These are phyloP conservation scores for Ogataea henricii DNA, from an alignment of 805 yeast species.

Conservation along the genomic window DNA sequence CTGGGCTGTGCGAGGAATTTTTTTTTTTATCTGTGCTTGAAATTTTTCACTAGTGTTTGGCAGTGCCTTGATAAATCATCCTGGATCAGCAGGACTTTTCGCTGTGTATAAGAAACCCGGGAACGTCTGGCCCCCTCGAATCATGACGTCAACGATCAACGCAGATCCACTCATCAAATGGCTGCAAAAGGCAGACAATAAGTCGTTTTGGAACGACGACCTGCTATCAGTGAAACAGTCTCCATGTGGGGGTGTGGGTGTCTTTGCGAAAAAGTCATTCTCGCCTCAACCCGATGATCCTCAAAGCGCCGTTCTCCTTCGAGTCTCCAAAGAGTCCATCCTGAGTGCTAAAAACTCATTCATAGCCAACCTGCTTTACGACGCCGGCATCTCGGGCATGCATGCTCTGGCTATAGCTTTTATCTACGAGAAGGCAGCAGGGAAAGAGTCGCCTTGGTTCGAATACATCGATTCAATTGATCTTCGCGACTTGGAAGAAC, in stretches of 20 bases:
- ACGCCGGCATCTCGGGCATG: slow-evolving; percentile 62
- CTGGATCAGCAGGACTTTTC: neutral
- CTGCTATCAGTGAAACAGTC: slow-evolving; percentile 49
- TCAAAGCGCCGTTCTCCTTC: slow-evolving; percentile 41
- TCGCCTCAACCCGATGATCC: slow-evolving; percentile 31
- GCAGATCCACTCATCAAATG: slow-evolving; percentile 45
- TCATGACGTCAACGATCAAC: slow-evolving; percentile 35
- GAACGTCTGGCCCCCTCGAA: neutral
- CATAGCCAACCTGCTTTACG: slow-evolving; percentile 67
- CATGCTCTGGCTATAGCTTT: slow-evolving; percentile 67
- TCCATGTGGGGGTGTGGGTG: slow-evolving; percentile 68
- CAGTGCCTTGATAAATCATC: neutral
- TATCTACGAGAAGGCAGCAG: slow-evolving; percentile 65
- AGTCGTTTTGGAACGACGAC: slow-evolving; percentile 55
- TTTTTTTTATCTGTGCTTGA: neutral
- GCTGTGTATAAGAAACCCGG: neutral
- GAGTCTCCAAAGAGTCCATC: slow-evolving; percentile 63
- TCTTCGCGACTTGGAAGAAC: slow-evolving; percentile 24
- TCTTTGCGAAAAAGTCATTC: slow-evolving; percentile 55
- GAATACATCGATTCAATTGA: slow-evolving; percentile 60
- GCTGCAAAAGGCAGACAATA: slow-evolving; percentile 47
- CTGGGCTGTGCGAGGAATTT: neutral
- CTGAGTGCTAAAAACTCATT: slow-evolving; percentile 60
- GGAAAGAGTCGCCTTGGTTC: slow-evolving; percentile 78
- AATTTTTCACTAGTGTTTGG: neutral